A percentile compares a stretch with the other conserved stretches of the same genome.
phyloP scores from a whole-genome alignment of 495 filamentous ascomycete genomes.

The Xylaria telfairii region DNA sequence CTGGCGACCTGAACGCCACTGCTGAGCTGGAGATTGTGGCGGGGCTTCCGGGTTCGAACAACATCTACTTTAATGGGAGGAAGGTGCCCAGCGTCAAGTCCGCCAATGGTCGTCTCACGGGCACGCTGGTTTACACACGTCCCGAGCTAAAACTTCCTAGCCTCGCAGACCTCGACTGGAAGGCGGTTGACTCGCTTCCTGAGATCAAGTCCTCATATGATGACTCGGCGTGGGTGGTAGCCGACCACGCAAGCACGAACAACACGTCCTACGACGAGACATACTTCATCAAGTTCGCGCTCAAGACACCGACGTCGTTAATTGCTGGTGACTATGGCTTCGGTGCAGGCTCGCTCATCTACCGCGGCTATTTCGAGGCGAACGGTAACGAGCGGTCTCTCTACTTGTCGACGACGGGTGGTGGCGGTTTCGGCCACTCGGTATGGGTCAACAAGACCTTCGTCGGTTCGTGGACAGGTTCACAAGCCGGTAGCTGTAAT shows the following conservation, averaged over 20 bases:
- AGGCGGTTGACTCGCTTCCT: conserved; percentile 71
- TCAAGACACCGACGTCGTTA: conserved; percentile 67
- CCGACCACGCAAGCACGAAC: conserved; percentile 60
- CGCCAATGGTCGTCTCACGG: conserved; percentile 10
- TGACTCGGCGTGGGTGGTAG: conserved; percentile 69
- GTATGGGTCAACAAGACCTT: conserved; percentile 63
- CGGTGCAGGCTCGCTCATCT: conserved; percentile 70
- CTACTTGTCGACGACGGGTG: conserved; percentile 66
- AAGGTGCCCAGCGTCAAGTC: neutral
- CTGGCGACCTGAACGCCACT: conserved; percentile 72
- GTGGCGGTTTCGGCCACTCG: conserved; percentile 62
- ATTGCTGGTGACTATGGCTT: conserved; percentile 79
- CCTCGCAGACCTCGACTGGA: conserved; percentile 68
- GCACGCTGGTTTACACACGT: neutral
- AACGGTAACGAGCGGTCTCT: conserved; percentile 65
- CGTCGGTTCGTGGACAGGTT: conserved; percentile 65
- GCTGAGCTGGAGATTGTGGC: conserved; percentile 39
- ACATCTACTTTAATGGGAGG: conserved; percentile 19
- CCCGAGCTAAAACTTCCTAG: neutral
- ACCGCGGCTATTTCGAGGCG: conserved; percentile 74
- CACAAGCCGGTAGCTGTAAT: conserved; percentile 41
- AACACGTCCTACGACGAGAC: conserved; percentile 49
- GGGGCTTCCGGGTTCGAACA: conserved; percentile 4
- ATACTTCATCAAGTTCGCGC: conserved; percentile 36
- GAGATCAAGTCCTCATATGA: conserved; percentile 69